A percentile compares a stretch with the other conserved stretches of the same genome.
Conservation (phyloP, 495 filamentous ascomycete genomes). For the Echria macrotheca region DNA sequence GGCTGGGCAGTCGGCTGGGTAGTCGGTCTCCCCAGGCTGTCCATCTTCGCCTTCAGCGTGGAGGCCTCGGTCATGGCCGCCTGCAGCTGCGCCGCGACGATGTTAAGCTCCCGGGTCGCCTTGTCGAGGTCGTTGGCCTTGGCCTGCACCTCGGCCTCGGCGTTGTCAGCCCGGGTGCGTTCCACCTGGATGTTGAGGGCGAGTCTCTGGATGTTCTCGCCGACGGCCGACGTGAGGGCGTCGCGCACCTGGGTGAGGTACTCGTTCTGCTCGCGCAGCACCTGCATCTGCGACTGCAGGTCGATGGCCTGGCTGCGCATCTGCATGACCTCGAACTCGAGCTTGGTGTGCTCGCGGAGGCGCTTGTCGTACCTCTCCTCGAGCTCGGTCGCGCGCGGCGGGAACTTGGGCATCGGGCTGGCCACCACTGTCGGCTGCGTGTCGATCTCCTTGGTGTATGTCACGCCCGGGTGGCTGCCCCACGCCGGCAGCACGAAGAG, state of each 20-base stretch:
- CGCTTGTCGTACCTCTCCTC: conserved; percentile 27
- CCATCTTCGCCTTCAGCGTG: too few species aligned
- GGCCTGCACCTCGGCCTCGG: neutral
- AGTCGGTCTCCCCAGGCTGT: too few species aligned
- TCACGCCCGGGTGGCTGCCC: conserved; percentile 36
- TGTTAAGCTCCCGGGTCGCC: too few species aligned
- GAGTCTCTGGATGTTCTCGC: too few species aligned
- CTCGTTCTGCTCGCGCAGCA: conserved; percentile 18
- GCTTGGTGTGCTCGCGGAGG: neutral
- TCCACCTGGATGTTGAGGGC: too few species aligned
- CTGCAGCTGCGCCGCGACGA: too few species aligned
- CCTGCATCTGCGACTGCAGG: conserved; percentile 7
- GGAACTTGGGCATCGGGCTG: conserved; percentile 31
- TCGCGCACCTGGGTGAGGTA: conserved; percentile 11
- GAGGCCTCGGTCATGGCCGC: too few species aligned
- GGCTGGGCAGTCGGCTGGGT: too few species aligned
- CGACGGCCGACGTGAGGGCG: conserved; percentile 17
- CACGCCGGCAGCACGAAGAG: conserved; percentile 49
- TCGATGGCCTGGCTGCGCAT: conserved; percentile 4
- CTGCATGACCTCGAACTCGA: conserved; percentile 12
- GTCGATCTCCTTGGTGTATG: conserved; percentile 37
- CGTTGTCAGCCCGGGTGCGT: too few species aligned
- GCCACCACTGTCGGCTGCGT: conserved; percentile 41
- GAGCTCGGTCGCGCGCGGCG: conserved; percentile 28
- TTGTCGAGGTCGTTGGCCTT: too few species aligned